A percentile compares a stretch with the other conserved stretches of the same genome.
Conservation (phyloP, 75 land plant genomes). For the Chamaecyparis obtusa region DNA sequence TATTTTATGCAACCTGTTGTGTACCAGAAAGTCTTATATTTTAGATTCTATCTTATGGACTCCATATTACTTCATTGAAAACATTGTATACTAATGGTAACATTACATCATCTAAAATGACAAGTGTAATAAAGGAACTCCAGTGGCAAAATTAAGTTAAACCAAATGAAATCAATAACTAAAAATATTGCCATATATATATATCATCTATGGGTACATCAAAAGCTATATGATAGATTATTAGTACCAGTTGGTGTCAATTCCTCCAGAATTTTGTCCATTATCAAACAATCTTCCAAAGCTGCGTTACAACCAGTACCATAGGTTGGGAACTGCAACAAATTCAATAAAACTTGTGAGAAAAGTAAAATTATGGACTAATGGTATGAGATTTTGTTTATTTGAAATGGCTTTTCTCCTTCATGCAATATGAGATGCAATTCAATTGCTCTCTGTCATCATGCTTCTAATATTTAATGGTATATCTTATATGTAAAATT, state of each 20-base stretch:
- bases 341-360: not conserved
- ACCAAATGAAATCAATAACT: not conserved
- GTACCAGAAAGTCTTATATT: too few species aligned
- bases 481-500: not conserved
- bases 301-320: slow-evolving; percentile 46
- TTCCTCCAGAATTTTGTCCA: slow-evolving; percentile 31
- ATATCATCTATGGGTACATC: not conserved
- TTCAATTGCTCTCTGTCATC: not conserved
- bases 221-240: not conserved
- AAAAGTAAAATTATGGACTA: not conserved
- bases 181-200: not conserved
- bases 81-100: too few species aligned
- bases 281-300: slow-evolving; percentile 33
- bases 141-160: not conserved
- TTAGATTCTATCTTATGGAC: too few species aligned
- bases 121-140: not conserved
- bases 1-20: too few species aligned
- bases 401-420: not conserved
- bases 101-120: not conserved
- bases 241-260: slow-evolving; percentile 17
- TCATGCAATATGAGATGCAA: not conserved
- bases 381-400: not conserved
- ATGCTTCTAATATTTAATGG: not conserved
- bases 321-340: slow-evolving; percentile 34
- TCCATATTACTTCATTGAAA: too few species aligned